Conservation (phyloP, 2,329 filamentous ascomycete genomes). For the Aspergillus tamarii region DNA sequence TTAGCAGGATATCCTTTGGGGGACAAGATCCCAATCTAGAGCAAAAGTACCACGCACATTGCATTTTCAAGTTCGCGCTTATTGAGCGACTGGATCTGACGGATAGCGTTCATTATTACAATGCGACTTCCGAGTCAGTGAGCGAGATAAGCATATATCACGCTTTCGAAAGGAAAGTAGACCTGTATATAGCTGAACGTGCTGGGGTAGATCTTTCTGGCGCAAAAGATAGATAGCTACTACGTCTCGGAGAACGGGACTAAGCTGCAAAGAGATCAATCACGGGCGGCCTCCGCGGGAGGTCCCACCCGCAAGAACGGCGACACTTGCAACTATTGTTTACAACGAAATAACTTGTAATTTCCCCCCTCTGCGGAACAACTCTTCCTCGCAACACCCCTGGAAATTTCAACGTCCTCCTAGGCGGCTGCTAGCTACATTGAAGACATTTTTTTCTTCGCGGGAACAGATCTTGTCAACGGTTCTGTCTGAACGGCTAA, state of each 20-base stretch:
- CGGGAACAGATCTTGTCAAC: constrained; percentile 3
- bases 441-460: not conserved
- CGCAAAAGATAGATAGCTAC: not conserved
- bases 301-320: constrained; percentile 21
- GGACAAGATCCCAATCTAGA: not conserved
- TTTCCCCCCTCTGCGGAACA: constrained; percentile 9
- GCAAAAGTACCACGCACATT: constrained; percentile 58
- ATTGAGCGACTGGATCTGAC: constrained; percentile 89
- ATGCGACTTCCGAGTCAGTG: not conserved
- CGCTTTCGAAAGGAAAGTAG: not conserved
- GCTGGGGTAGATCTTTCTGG: not conserved
- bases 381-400: not conserved
- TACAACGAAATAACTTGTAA: constrained; percentile 11
- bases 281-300: constrained; percentile 24
- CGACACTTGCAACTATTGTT: constrained; percentile 17
- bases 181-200: not conserved
- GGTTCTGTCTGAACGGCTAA: constrained; percentile 1
- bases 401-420: not conserved
- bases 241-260: not conserved
- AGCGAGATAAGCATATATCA: not conserved
- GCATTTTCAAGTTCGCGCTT: constrained; percentile 91
- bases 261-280: constrained; percentile 16
- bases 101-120: constrained; percentile 83
- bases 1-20: constrained; percentile 12
- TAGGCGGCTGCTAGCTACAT: not conserved